Percentiles rank a stretch among this genome's conserved stretches.
Evolutionary conservation across 75 land plant species (phyloP).

Genomic region (Ceratopteris richardii): DNA sequence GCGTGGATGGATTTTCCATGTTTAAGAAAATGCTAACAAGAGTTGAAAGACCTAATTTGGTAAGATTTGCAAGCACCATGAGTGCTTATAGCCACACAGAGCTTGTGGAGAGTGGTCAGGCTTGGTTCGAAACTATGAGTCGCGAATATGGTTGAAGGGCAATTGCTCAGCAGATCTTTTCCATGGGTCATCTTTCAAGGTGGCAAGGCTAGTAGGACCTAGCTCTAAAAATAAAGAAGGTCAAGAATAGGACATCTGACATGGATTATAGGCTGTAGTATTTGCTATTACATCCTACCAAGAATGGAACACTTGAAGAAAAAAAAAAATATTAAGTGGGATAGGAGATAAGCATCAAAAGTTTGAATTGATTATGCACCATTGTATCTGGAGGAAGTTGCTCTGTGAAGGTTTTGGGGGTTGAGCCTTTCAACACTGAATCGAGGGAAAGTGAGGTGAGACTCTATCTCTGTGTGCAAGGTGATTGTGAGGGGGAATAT

Average conservation of each 20-base stretch:
- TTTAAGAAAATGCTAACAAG: conserved; percentile 7
- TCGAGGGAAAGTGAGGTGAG: too few relatives aligned
- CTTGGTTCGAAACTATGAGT: conserved; percentile 33
- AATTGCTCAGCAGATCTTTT: conserved; percentile 34
- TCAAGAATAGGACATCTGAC: conserved; percentile 18
- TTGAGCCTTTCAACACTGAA: too few relatives aligned
- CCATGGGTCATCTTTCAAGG: conserved; percentile 42
- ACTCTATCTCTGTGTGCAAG: too few relatives aligned
- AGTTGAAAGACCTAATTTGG: conserved; percentile 14
- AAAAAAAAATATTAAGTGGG: too few relatives aligned
- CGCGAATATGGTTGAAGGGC: conserved; percentile 22
- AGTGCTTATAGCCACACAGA: conserved; percentile 42
- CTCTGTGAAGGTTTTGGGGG: too few relatives aligned
- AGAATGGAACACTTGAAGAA: too few relatives aligned
- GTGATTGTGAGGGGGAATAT: too few relatives aligned
- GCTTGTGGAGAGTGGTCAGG: conserved; percentile 32
- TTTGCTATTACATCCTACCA: conserved; percentile 30
- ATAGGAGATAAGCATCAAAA: too few relatives aligned
- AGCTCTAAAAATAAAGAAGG: conserved; percentile 23
- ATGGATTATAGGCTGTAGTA: conserved; percentile 28
- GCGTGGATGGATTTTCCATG: conserved; percentile 7
- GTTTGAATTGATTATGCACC: too few relatives aligned
- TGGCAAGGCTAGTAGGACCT: conserved; percentile 22
- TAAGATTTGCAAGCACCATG: conserved; percentile 27
- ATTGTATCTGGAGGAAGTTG: too few relatives aligned